Evolutionary conservation across 768 basidiomycete genomes (phyloP), one percentile per base, ranked within the genome.

Genomic region (Lyophyllum shimeji): DNA sequence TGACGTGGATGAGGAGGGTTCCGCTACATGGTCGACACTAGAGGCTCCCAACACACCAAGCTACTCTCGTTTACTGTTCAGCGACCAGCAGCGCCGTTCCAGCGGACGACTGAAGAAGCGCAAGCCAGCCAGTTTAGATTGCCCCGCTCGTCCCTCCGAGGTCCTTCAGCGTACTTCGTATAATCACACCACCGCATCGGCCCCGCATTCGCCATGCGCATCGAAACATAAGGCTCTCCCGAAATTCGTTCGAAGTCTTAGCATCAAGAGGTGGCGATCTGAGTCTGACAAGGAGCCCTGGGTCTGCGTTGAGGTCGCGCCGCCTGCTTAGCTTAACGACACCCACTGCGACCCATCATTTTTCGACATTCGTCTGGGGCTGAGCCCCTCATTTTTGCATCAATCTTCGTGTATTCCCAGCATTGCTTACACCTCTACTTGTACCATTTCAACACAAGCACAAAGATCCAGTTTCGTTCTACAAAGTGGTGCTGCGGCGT

Each of bases 21-120:
- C 56, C 2, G 33, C 43, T 9, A 49, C 60, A 2, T 67, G 65
- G 65, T 63, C 63, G 18, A 55, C 58, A 12, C 39, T 65, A 5
- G 65, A 67, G 27, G 46, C 53, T 7, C 65, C 63, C 42, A 50
- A 48, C 17, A 62, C 65, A 5, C 61, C 65, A 13, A 48, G 56
- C 18, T 57, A 55, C 37, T 51, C 50, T 1, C 55, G 44, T 3
- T 34, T 56, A 8, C 25, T 57, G 15, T 51, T 51, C 23, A 20
- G 2, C 29, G 43, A 57, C 12, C 55, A 47, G 24, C 37, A 37
- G 18, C 49, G 46, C 39, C 49, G 31, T 8, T 25, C 46, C 44
- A 46, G 43, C 7, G 24, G 23, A 37, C 55, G 55, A 23, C 34
- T 57, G 50, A 50, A 42, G 50, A 57, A 57, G 45, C 50, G 50